Evolutionary conservation across 208 protist species (phyloP).

Genomic region (Crithidia thermophila): DNA sequence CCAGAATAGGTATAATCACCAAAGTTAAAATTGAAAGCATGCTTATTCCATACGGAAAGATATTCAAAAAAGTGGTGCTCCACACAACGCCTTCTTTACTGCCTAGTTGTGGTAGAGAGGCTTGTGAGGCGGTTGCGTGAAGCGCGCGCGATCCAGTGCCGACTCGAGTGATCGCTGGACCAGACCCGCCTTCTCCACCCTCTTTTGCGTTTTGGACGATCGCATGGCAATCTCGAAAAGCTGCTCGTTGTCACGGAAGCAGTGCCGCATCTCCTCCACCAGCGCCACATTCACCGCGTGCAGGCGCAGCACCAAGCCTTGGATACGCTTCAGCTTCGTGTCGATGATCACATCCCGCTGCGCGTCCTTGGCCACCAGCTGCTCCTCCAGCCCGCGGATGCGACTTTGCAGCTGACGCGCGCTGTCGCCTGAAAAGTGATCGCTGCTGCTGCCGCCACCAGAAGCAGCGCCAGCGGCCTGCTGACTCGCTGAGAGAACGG

Average conservation of each 20-base stretch:
- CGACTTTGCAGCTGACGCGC: conserved; percentile 30
- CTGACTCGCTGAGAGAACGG: conserved; percentile 20
- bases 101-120: conserved; percentile 83
- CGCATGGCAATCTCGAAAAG: conserved; percentile 60
- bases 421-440: not conserved
- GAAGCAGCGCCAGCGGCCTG: not conserved
- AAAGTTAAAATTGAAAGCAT: not conserved
- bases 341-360: conserved; percentile 85
- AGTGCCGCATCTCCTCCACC: conserved; percentile 46
- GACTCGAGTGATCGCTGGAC: conserved; percentile 46
- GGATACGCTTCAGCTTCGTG: conserved; percentile 87
- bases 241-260: conserved; percentile 58
- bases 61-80: too few species aligned
- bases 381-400: conserved; percentile 47
- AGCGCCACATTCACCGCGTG: conserved; percentile 60
- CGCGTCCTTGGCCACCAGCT: conserved; percentile 60
- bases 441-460: not conserved
- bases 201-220: conserved; percentile 51
- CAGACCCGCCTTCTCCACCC: conserved; percentile 52
- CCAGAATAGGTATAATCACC: not conserved
- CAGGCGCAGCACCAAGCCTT: conserved; percentile 70
- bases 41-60: too few species aligned
- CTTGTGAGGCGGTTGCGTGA: conserved; percentile 46
- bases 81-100: too few species aligned
- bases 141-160: conserved; percentile 48